Conservation (phyloP, 192 early-diverging fungal genomes). For the Coemansia sp. region DNA sequence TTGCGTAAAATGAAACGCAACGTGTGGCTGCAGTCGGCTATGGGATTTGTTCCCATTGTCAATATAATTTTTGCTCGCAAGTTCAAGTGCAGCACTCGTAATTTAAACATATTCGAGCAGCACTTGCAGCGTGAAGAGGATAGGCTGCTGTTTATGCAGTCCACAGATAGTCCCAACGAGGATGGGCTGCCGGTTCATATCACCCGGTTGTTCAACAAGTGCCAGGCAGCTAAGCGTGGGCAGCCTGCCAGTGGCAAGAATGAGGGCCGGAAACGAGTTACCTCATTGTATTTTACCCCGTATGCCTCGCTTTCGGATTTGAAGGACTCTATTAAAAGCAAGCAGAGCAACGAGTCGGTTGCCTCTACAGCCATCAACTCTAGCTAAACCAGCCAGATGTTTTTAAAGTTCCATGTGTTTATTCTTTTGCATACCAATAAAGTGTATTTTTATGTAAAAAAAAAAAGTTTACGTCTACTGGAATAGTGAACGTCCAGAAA, state of each 20-base stretch:
- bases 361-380: not conserved
- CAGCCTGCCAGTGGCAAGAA: not conserved
- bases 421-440: too few relatives aligned
- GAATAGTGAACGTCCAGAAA: too few relatives aligned
- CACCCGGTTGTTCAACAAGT: conserved; percentile 24
- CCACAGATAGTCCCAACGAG: not conserved
- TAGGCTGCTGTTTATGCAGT: conserved; percentile 6
- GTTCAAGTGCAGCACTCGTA: conserved; percentile 48
- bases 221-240: conserved; percentile 23
- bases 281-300: conserved; percentile 28
- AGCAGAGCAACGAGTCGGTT: conserved; percentile 7
- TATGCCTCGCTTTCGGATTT: conserved; percentile 18
- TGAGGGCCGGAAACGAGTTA: not conserved
- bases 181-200: conserved; percentile 19
- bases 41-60: conserved; percentile 35
- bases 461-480: too few relatives aligned
- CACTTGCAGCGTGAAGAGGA: conserved; percentile 29
- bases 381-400: too few relatives aligned
- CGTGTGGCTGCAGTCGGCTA: conserved; percentile 17
- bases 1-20: conserved; percentile 23
- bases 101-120: conserved; percentile 26
- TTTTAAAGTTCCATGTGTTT: too few relatives aligned
- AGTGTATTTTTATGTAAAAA: too few relatives aligned
- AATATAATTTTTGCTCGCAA: conserved; percentile 36
- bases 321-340: not conserved